A percentile compares a stretch with the other conserved stretches of the same genome.
phyloP scores from a whole-genome alignment of 139 green algal species.

The Edaphochlamys debaryana region DNA sequence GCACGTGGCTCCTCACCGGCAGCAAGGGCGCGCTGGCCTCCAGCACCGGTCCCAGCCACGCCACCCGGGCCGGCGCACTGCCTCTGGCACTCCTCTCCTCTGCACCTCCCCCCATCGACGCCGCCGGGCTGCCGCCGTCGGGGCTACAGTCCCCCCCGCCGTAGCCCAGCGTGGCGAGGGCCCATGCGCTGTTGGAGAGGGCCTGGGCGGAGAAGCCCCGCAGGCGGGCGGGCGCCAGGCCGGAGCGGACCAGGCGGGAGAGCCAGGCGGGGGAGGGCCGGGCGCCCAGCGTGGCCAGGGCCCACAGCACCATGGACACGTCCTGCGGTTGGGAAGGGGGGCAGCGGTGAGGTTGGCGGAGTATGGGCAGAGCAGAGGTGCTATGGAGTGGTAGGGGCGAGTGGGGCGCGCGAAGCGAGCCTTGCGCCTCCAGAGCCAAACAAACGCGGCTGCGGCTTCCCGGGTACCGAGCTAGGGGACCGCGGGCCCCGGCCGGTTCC shows the following conservation, averaged over 20 bases:
- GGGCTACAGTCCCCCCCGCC: neutral
- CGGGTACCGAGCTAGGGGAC: neutral
- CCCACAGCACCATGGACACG: slow-evolving; percentile 24
- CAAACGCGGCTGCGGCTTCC: neutral
- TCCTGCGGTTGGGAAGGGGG: neutral
- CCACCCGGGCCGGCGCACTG: too few species aligned
- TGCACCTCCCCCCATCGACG: too few species aligned
- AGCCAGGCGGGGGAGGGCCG: neutral
- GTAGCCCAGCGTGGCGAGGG: slow-evolving; percentile 5
- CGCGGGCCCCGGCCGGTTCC: too few species aligned
- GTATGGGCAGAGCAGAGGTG: neutral
- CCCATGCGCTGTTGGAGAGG: slow-evolving; percentile 28
- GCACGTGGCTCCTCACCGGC: too few species aligned
- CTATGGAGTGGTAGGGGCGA: neutral
- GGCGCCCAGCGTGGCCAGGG: slow-evolving; percentile 1
- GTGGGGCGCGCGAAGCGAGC: too few species aligned
- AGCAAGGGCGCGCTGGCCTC: slow-evolving; percentile 13
- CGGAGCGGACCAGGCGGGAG: neutral
- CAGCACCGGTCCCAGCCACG: slow-evolving; percentile 1
- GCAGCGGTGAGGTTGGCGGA: too few species aligned
- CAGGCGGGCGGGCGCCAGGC: neutral
- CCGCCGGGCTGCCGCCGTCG: too few species aligned
- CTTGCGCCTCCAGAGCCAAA: neutral
- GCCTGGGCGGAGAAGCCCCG: neutral
- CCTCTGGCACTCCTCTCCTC: too few species aligned